Base-by-base conservation (phyloP, 495 filamentous ascomycete species). In the Daldinia loculata region DNA sequence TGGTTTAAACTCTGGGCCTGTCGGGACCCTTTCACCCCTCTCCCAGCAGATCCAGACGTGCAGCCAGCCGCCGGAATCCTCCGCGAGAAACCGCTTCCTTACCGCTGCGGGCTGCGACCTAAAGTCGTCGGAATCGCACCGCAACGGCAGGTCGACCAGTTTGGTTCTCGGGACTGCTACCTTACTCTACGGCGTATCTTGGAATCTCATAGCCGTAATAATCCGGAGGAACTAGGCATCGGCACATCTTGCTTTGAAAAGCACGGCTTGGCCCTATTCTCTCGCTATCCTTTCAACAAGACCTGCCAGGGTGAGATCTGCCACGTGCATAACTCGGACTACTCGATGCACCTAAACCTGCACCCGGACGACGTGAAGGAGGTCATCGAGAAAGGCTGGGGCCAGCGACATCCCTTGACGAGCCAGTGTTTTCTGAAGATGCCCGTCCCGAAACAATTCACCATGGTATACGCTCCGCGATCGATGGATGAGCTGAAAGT, bases 381-480 rank as follows among this genome's bases (percentile, higher is more conserved):
- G 70, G 84, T 97, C 19, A 80, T 97, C 36, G 89, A 93, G 64
- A 88, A 87, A 48, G 91, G 93, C 19, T 97, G 93, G 93, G 94
- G 91, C n/a, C 87, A 97, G 78, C 83, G 93, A n/a, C 93, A 97
- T 79, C 92, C 92, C 1, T 84, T 97, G 66, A 89, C 92, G 3
- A 88, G 89, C 66, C 87, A 79, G 43, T 78, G 77, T 71, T 78
- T 78, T 64, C 81, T 82, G 51, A 83, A 69, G 74, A 82, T 82
- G 62, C 92, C 86, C 69, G 84, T 87, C 58, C 91, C 92, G 1
- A 77, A 78, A 11, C 90, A 90, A 32, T 96, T 91, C 77, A 77
- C 92, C 41, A 88, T 97, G 85, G 84, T 98, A 14, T 98, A 98
- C 81, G 92, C 94, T 26, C 93, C 94, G 0, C 83, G 91, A 50